A percentile compares a stretch with the other conserved stretches of the same genome.
Evolutionary conservation across 768 basidiomycete species (phyloP).

Genomic region (Calvatia gigantea): DNA sequence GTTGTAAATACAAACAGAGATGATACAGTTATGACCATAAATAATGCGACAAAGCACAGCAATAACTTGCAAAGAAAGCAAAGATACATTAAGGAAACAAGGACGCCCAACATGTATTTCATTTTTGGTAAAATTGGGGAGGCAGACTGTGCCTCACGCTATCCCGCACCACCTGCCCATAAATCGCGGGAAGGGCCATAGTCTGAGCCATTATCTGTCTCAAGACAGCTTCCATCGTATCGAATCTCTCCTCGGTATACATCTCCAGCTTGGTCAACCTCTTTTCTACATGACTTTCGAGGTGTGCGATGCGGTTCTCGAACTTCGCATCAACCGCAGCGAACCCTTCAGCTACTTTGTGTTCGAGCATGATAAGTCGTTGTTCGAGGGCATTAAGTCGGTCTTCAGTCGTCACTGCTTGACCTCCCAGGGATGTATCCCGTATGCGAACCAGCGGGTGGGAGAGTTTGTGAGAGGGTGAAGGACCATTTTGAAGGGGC

Average conservation of each 20-base stretch:
- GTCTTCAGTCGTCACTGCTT: slow-evolving; percentile 21
- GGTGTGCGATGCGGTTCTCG: slow-evolving; percentile 22
- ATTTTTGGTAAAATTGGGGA: neutral
- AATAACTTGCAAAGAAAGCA: neutral
- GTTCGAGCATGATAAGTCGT: slow-evolving; percentile 25
- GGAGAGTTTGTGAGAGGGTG: slow-evolving; percentile 16
- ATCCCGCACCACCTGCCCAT: slow-evolving; percentile 23
- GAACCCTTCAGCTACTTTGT: slow-evolving; percentile 24
- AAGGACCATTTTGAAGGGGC: slow-evolving; percentile 13
- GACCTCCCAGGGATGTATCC: slow-evolving; percentile 16
- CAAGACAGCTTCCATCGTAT: slow-evolving; percentile 22
- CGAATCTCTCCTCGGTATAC: slow-evolving; percentile 21
- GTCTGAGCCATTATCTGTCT: slow-evolving; percentile 26
- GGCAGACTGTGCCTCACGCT: slow-evolving; percentile 12
- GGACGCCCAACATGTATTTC: neutral
- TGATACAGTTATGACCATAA: neutral
- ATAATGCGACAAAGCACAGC: neutral
- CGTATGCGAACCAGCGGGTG: slow-evolving; percentile 28
- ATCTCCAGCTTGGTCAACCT: slow-evolving; percentile 22
- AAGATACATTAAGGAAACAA: neutral
- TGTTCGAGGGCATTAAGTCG: slow-evolving; percentile 25
- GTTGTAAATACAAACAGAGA: neutral
- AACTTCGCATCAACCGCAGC: slow-evolving; percentile 19
- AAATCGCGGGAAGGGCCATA: slow-evolving; percentile 25
- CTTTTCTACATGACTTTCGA: slow-evolving; percentile 23